Evolutionary conservation across 2,329 filamentous ascomycete genomes (phyloP).

Genomic region (Penicillium expansum): DNA sequence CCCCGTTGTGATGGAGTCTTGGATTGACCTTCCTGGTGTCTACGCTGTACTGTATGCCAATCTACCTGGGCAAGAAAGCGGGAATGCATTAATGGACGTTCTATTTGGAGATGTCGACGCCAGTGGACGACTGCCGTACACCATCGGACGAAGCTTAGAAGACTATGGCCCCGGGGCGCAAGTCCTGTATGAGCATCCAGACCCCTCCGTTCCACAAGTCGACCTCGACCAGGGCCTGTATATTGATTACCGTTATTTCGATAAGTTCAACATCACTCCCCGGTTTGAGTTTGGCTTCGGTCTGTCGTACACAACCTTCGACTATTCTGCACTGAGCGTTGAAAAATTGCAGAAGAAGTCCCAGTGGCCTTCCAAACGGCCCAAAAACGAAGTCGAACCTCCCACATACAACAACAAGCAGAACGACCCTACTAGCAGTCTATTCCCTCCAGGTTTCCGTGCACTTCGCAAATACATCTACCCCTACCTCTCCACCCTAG

Average conservation of each 20-base stretch:
- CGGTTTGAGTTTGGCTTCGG: conserved; percentile 86
- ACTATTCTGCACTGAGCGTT: conserved; percentile 56
- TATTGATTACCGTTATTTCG: conserved; percentile 87
- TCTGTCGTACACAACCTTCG: conserved; percentile 74
- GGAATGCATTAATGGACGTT: conserved; percentile 75
- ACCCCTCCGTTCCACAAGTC: conserved; percentile 67
- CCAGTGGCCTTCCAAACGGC: conserved; percentile 45
- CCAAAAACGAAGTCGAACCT: conserved; percentile 43
- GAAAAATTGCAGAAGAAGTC: conserved; percentile 50
- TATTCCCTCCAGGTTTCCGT: conserved; percentile 62
- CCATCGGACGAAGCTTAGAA: conserved; percentile 68
- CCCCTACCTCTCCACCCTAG: conserved; percentile 60
- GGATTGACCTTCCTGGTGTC: conserved; percentile 73
- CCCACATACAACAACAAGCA: conserved; percentile 57
- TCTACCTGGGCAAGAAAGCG: conserved; percentile 81
- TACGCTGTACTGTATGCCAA: conserved; percentile 81
- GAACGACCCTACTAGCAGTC: conserved; percentile 54
- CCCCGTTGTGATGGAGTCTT: conserved; percentile 74
- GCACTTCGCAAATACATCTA: conserved; percentile 69
- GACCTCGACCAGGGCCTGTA: conserved; percentile 80
- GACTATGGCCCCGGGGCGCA: conserved; percentile 74
- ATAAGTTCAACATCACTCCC: conserved; percentile 69
- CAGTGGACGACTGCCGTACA: conserved; percentile 83
- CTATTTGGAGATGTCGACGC: conserved; percentile 75
- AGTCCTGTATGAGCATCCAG: conserved; percentile 68